Evolutionary conservation across 2,329 filamentous ascomycete species (phyloP), one percentile per base, ranked within the genome.

Genomic region (Grosmannia huntii): DNA sequence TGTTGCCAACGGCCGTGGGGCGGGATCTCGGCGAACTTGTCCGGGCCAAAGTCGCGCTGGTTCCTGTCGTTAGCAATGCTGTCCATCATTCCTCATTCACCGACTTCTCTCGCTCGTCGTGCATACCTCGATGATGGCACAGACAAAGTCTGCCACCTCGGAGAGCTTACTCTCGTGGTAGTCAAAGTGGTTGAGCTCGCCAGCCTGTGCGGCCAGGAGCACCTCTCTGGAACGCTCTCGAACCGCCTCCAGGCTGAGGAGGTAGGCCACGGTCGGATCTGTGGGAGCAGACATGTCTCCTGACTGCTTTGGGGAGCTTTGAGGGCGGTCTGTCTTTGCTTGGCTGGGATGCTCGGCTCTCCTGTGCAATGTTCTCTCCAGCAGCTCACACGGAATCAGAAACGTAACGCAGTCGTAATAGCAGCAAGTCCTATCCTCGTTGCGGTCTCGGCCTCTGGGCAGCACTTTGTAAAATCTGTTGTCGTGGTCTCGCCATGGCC

Each of bases 1-100:
- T 85, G 82, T 65, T 84, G 82, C 78, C 82, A 84, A 50, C 82
- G 75, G 10, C 75, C 81, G 61, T 82, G 79, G 11, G 78, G 76
- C 0, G 79, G 79, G 55, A 82, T 82, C 0, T 69, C 65, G 54
- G 73, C 59, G 62, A 68, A 76, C 21, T 66, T 70, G 60, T 76
- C 70, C 0, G 76, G 76, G 0, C 76, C 76, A 60, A 76, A 79
- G 62, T 79, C 76, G 21, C 76, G 73, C 76, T 79, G 55, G 9
- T 23, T 25, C 12, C n/a, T 21, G 21, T 10, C n/a, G 12, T 38
- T 16, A 38, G 36, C 12, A 38, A 14, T 14, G 44, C 4, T 3
- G n/a, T 23, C 4, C 44, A 25, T n/a, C 5, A 12, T 12, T 12
- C 19, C 5, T 12, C 14, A 16, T 38, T 38, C 36, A 16, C 14